Evolutionary conservation across 2,329 filamentous ascomycete genomes (phyloP), one percentile per base, ranked within the genome.

Genomic region (Metarhizium robertsii): DNA sequence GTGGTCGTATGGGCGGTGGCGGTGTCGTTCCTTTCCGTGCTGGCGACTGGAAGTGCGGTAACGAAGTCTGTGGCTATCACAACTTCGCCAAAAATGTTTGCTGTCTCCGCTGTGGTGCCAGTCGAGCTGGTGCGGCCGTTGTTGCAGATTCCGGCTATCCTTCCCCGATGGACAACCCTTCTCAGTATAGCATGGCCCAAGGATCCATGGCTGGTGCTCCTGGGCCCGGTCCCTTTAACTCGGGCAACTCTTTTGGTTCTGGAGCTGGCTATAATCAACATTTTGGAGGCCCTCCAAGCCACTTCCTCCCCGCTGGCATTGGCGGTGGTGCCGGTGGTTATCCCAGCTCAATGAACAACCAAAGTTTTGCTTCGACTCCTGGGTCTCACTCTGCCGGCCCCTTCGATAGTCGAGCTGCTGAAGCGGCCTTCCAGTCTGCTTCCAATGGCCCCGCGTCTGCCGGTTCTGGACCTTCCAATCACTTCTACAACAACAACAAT

Each of bases 81-180:
- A 99, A 99, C 77, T 99, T 99, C 69, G 94, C 94, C 59, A 99
- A 99, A 83, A 99, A 99, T 66, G 92, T 97, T 56, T 95, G 90
- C 74, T 99, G 94, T 73, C 83, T 99, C 60, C 89, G 94, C 58
- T 99, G 94, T 69, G 94, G 94, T 70, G 94, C 92, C 53, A 95
- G 91, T 71, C 90, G 94, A 64, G 92, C 92, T 58, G 90, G 89
- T 60, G 94, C 94, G 57, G 92, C 92, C 16, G 89, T 99, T 52
- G 90, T 97, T 56, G 92, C 92, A 34, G 94, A 97, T 71, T 92
- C 91, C 43, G 90, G 89, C 47, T 96, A 94, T 73, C 87, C 90
- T 14, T 92, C 90, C 11, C 86, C 89, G 20, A 95, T 96, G 87
- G 91, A 96, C 59, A 85, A 87, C 51, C 83, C 87, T 1, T 87